Evolutionary conservation across 768 basidiomycete genomes (phyloP), one percentile per base, ranked within the genome.

Genomic region (Obba rivulosa): DNA sequence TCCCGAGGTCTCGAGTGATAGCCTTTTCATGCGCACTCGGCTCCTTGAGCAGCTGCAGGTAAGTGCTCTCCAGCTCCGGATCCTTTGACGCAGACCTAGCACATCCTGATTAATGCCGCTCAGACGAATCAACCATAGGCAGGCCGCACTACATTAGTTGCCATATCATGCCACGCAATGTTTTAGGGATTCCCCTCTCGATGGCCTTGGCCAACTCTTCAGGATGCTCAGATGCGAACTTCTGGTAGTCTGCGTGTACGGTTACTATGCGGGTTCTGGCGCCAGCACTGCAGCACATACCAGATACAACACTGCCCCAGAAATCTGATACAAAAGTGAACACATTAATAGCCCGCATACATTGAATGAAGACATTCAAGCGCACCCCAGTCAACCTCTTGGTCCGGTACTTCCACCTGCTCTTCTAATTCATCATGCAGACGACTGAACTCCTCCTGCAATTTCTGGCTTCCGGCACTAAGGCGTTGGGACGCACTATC

Each of bases 81-180:
- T 96, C 92, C 68, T 99, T 99, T 0, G 94, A 93, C 11, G 93
- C 92, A 34, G 91, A 87, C 87, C 89, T 92, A 51, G 11, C 11
- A 21, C 36, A 54, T 45, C 23, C 18, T 17, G 18, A n/a, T 16
- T 23, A 23, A 34, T 44, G 28, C 9, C n/a, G 23, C 41, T 17
- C 28, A n/a, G 9, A 18, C 28, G 17, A 34, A 24, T 28, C 28
- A 11, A 16, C 7, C 41, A 47, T 50, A 31, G 21, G 3, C 49
- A 41, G 44, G n/a, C 45, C 35, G 55, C 45, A 61, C 61, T 70
- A 89, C 92, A 95, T 96, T 63, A 95, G 75, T 63, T 96, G 93
- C 91, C 90, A 98, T 73, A 95, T 82, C 84, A 97, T 95, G 41
- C 92, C 92, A 43, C 92, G 80, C 41, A 94, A 69, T 1, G 91